Percentiles rank a stretch among this genome's conserved stretches.
phyloP scores from a whole-genome alignment of 805 yeast species.

The Ogataea siamensis region DNA sequence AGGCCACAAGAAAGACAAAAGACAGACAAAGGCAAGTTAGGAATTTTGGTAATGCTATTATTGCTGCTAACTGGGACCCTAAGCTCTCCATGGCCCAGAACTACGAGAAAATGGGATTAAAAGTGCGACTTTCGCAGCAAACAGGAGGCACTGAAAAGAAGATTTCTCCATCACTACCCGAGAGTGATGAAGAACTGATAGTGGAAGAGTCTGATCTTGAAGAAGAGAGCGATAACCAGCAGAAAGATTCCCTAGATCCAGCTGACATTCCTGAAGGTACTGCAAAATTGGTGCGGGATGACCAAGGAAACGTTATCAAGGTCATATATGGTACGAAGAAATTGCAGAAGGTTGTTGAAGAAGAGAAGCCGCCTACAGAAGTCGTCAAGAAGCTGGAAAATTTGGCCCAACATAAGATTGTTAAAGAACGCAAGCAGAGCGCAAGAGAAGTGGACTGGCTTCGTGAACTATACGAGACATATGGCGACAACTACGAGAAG shows the following conservation, averaged over 20 bases:
- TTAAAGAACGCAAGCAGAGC: slow-evolving; percentile 55
- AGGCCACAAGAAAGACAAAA: slow-evolving; percentile 67
- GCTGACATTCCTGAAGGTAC: slow-evolving; percentile 70
- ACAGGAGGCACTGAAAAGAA: slow-evolving; percentile 82
- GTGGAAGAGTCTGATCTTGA: slow-evolving; percentile 30
- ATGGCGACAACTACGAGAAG: slow-evolving; percentile 83
- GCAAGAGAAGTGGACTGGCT: slow-evolving; percentile 79
- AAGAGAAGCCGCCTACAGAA: slow-evolving; percentile 39
- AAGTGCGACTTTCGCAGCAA: slow-evolving; percentile 58
- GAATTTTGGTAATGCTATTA: slow-evolving; percentile 71
- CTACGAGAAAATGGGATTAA: slow-evolving; percentile 77
- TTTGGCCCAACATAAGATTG: slow-evolving; percentile 44
- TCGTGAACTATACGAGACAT: slow-evolving; percentile 57
- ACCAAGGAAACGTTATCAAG: slow-evolving; percentile 60
- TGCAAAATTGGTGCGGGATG: slow-evolving; percentile 73
- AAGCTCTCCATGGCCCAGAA: slow-evolving; percentile 79
- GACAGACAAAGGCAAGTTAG: slow-evolving; percentile 68
- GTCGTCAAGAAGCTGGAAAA: slow-evolving; percentile 72
- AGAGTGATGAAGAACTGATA: slow-evolving; percentile 26
- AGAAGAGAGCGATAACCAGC: slow-evolving; percentile 29
- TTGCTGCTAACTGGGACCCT: slow-evolving; percentile 89
- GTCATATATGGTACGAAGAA: slow-evolving; percentile 69
- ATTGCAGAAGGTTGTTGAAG: slow-evolving; percentile 3
- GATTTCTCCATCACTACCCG: slow-evolving; percentile 40
- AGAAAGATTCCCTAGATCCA: slow-evolving; percentile 48